Conservation (phyloP, 2,329 filamentous ascomycete genomes). For the Monosporascus sp. region DNA sequence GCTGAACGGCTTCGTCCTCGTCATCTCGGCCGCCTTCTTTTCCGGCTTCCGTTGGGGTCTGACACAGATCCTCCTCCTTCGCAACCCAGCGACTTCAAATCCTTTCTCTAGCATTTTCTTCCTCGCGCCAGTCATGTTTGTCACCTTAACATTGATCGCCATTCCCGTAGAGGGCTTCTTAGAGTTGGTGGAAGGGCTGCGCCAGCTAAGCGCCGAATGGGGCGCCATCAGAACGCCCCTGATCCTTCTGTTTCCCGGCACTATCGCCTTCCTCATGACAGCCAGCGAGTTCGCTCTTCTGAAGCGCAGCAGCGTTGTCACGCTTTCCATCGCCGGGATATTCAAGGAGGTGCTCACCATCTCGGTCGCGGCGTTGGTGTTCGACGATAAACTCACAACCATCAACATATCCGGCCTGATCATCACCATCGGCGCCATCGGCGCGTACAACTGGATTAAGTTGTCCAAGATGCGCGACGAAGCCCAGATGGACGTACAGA, state of each 20-base stretch:
- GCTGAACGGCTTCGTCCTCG: slow-evolving; percentile 78
- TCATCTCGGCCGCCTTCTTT: slow-evolving; percentile 91
- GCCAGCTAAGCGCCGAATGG: slow-evolving; percentile 59
- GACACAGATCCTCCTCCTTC: slow-evolving; percentile 92
- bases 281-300: slow-evolving; percentile 92
- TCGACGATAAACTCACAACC: slow-evolving; percentile 79
- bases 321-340: slow-evolving; percentile 91
- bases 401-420: slow-evolving; percentile 84
- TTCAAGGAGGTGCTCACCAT: slow-evolving; percentile 99
- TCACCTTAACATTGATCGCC: slow-evolving; percentile 73
- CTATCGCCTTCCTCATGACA: slow-evolving; percentile 94
- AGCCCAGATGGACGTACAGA: slow-evolving; percentile 52
- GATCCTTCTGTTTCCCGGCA: slow-evolving; percentile 83
- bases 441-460: slow-evolving; percentile 91
- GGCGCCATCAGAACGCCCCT: slow-evolving; percentile 62
- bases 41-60: slow-evolving; percentile 97
- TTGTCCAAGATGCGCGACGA: slow-evolving; percentile 82
- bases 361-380: slow-evolving; percentile 78
- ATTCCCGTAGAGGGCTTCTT: slow-evolving; percentile 78
- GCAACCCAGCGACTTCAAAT: slow-evolving; percentile 91
- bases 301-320: slow-evolving; percentile 92
- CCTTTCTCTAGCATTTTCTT: slow-evolving; percentile 97
- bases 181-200: slow-evolving; percentile 62
- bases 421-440: slow-evolving; percentile 85
- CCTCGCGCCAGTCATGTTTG: slow-evolving; percentile 95